Conservation (phyloP, 768 basidiomycete genomes). For the Strobilomyces confusus region DNA sequence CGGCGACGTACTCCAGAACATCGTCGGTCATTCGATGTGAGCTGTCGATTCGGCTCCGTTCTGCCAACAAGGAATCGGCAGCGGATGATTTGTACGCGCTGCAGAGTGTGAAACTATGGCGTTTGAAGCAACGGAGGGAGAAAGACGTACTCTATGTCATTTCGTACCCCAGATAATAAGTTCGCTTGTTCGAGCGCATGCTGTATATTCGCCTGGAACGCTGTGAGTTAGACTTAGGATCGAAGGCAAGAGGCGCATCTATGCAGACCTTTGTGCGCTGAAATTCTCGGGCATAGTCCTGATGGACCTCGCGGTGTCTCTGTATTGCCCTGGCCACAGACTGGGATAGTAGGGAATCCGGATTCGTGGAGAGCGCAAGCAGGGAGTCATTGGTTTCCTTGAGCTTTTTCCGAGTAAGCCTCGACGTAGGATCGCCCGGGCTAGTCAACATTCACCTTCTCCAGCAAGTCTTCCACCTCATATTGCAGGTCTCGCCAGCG, state of each 20-base stretch:
- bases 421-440: not conserved
- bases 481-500: conserved; percentile 80
- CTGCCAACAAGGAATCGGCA: conserved; percentile 81
- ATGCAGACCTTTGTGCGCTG: conserved; percentile 71
- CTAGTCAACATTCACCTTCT: conserved; percentile 58
- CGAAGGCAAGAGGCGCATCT: not conserved
- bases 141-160: conserved; percentile 84
- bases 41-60: conserved; percentile 86
- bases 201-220: conserved; percentile 68
- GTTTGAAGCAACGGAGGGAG: not conserved
- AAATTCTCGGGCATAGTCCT: conserved; percentile 84
- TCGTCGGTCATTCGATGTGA: conserved; percentile 95
- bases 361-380: conserved; percentile 57
- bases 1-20: conserved; percentile 65
- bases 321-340: conserved; percentile 88
- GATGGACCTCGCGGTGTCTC: conserved; percentile 84
- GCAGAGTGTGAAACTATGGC: not conserved
- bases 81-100: conserved; percentile 91
- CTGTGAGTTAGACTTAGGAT: not conserved
- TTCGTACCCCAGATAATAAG: conserved; percentile 83
- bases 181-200: conserved; percentile 83
- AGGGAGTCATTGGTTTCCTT: conserved; percentile 85
- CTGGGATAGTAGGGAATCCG: conserved; percentile 64
- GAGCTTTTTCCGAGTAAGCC: conserved; percentile 48
- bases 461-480: conserved; percentile 81